These are phyloP conservation scores for Bipolaris sorokiniana DNA, from an alignment of 2,329 filamentous ascomycete species.

Conservation along the genomic window DNA sequence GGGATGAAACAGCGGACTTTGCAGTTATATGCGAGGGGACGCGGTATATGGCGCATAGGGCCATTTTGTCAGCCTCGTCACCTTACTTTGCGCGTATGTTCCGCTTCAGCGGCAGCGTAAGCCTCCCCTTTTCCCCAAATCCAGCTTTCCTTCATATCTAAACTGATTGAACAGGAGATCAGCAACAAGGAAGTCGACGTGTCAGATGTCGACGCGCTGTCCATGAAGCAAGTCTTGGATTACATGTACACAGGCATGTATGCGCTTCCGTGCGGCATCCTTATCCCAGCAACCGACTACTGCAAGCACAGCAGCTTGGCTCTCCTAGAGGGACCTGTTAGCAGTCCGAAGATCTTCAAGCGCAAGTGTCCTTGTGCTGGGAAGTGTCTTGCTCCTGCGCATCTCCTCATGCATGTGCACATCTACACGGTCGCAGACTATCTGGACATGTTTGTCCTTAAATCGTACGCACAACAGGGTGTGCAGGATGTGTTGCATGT, in stretches of 20 bases:
- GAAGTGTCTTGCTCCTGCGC: conserved; percentile 1
- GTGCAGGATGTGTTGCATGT: conserved; percentile 14
- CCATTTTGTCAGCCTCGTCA: background rate
- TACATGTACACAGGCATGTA: conserved; percentile 15
- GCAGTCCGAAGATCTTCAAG: conserved; percentile 1
- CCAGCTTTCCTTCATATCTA: background rate
- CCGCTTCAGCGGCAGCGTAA: conserved; percentile 9
- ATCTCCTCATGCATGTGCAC: conserved; percentile 11
- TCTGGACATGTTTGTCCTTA: conserved; percentile 8
- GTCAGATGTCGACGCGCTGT: background rate
- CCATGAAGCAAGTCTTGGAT: conserved; percentile 13
- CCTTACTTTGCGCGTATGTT: conserved; percentile 19
- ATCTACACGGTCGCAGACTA: conserved; percentile 17
- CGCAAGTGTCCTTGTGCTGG: conserved; percentile 10
- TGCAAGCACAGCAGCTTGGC: conserved; percentile 10
- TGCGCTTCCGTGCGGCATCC: conserved; percentile 5
- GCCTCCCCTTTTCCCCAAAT: background rate
- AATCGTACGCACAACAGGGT: conserved; percentile 3
- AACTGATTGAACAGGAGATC: background rate
- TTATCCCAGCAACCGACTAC: background rate
- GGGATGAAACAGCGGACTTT: conserved; percentile 14
- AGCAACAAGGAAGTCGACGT: background rate
- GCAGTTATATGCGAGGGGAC: conserved; percentile 8
- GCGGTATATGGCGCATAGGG: conserved; percentile 6
- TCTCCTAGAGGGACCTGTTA: background rate